phyloP scores from a whole-genome alignment of 352 stramenopile genomes.

The Phytopythium kandeliae region DNA sequence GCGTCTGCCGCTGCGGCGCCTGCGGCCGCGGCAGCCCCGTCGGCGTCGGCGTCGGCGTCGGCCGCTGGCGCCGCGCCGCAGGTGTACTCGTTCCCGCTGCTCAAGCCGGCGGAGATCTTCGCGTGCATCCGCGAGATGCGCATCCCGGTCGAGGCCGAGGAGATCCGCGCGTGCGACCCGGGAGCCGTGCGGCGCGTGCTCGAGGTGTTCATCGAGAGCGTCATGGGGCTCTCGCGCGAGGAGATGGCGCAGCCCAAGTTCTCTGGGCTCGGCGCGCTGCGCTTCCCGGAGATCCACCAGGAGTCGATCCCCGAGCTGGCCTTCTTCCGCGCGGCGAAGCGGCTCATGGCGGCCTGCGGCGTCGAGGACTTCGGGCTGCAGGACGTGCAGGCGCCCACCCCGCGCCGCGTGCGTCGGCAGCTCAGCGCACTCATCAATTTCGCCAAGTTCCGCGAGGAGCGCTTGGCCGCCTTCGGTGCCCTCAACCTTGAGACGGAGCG shows the following conservation, averaged over 20 bases:
- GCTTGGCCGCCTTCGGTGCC: conserved; percentile 78
- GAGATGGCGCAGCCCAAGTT: conserved; percentile 91
- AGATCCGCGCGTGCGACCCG: conserved; percentile 76
- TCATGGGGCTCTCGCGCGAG: conserved; percentile 87
- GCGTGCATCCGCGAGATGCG: conserved; percentile 88
- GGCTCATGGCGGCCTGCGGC: conserved; percentile 89
- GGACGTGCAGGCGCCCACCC: conserved; percentile 86
- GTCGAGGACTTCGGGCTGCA: conserved; percentile 93
- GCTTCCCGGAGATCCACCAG: conserved; percentile 91
- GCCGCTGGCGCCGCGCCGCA: not conserved
- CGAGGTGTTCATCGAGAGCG: conserved; percentile 86
- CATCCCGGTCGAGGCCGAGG: conserved; percentile 85
- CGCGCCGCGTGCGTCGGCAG: conserved; percentile 89
- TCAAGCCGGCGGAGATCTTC: conserved; percentile 93
- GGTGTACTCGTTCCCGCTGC: conserved; percentile 89
- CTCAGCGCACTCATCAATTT: conserved; percentile 98
- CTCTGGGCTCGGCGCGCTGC: conserved; percentile 66
- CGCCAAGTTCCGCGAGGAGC: conserved; percentile 94
- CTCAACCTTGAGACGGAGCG: conserved; percentile 74
- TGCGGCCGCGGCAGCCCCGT: no score
- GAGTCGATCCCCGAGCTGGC: conserved; percentile 91
- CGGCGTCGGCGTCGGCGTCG: no score
- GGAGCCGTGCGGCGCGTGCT: conserved; percentile 84
- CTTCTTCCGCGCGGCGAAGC: conserved; percentile 89
- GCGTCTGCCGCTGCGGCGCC: no score